Evolutionary conservation across 139 green algal species (phyloP).

Genomic region (Coelastrella sp.): DNA sequence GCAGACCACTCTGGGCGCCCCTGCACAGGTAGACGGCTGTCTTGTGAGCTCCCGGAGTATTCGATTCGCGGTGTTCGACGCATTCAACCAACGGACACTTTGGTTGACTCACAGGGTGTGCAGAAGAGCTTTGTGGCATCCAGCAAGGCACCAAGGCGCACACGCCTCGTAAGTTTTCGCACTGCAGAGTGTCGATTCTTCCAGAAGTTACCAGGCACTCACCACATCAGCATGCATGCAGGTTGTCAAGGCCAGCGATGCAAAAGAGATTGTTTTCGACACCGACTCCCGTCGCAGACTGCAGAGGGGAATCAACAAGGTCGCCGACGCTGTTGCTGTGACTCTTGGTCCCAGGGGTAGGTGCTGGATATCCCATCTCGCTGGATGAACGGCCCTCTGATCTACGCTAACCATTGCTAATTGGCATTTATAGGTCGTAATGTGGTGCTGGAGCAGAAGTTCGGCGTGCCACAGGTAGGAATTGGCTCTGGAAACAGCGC

Average conservation of each 20-base stretch:
- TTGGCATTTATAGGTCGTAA: conserved; percentile 87
- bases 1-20: conserved; percentile 35
- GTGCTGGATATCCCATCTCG: background rate
- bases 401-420: background rate
- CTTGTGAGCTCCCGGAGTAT: background rate
- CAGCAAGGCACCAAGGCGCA: conserved; percentile 26
- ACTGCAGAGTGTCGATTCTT: background rate
- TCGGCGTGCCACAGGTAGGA: conserved; percentile 87
- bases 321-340: conserved; percentile 96
- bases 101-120: background rate
- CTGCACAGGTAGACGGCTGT: conserved; percentile 31
- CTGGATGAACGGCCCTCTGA: background rate
- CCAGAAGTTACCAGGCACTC: background rate
- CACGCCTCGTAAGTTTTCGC: conserved; percentile 38
- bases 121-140: conserved; percentile 42
- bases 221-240: conserved; percentile 47
- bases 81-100: background rate
- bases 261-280: conserved; percentile 98
- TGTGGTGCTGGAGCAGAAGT: conserved; percentile 97
- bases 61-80: background rate
- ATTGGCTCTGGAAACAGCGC: background rate
- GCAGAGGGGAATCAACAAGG: conserved; percentile 98
- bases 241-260: conserved; percentile 81
- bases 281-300: conserved; percentile 87
- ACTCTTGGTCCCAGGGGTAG: conserved; percentile 96